Conservation (phyloP, 106 monocot genomes). For the Amphibolis antarctica region DNA sequence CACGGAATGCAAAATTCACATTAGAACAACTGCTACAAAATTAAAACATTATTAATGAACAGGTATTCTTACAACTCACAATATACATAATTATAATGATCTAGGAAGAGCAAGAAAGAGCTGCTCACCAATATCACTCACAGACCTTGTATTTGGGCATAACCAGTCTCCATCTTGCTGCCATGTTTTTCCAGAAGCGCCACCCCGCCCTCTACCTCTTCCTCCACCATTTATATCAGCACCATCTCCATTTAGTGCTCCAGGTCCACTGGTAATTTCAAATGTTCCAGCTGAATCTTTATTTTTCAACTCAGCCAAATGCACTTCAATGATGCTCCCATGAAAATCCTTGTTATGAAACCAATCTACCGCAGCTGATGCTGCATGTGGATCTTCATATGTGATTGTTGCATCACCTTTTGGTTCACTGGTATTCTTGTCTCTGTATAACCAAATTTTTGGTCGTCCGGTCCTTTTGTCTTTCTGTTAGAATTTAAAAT, state of each 20-base stretch:
- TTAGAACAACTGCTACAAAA: constrained; percentile 69
- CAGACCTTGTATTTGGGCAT: constrained; percentile 99
- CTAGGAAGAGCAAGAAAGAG: constrained; percentile 34
- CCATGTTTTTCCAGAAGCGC: constrained; percentile 70
- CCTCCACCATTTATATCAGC: constrained; percentile 24
- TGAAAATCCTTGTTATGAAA: constrained; percentile 95
- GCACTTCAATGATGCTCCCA: constrained; percentile 69
- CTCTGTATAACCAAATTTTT: constrained; percentile 93
- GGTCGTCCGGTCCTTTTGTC: constrained; percentile 88
- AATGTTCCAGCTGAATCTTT: constrained; percentile 45
- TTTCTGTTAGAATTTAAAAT: constrained; percentile 39
- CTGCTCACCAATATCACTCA: constrained; percentile 97
- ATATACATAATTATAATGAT: constrained; percentile 1
- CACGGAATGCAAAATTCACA: constrained; percentile 99
- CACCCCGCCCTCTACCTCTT: constrained; percentile 70
- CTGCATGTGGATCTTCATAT: constrained; percentile 99
- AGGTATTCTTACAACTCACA: neutral
- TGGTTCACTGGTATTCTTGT: constrained; percentile 86
- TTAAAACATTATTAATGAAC: constrained; percentile 8
- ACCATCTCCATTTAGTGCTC: constrained; percentile 22
- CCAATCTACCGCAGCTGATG: constrained; percentile 93
- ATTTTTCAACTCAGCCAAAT: constrained; percentile 73
- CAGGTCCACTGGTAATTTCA: constrained; percentile 13
- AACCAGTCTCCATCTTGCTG: constrained; percentile 99
- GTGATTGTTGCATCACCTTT: constrained; percentile 98